Evolutionary conservation across 495 filamentous ascomycete genomes (phyloP).

Genomic region (Entonaema liquescens): DNA sequence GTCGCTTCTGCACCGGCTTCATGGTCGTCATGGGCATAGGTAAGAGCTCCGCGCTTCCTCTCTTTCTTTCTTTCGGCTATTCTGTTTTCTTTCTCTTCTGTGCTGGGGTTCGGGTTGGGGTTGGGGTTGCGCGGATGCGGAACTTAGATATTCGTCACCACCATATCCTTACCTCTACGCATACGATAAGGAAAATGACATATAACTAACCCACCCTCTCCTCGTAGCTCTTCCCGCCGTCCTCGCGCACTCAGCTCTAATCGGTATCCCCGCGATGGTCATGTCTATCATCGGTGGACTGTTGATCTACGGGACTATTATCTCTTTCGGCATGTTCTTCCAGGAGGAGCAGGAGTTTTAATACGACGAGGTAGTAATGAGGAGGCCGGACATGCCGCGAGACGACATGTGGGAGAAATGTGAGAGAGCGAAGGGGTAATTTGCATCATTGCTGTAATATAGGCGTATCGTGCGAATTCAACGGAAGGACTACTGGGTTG

Average conservation of each 20-base stretch:
- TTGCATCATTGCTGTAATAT: constrained; percentile 31
- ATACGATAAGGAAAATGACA: neutral
- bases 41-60: constrained; percentile 58
- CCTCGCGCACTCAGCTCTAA: constrained; percentile 84
- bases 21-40: constrained; percentile 98
- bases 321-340: constrained; percentile 98
- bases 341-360: constrained; percentile 89
- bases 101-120: neutral
- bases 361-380: neutral
- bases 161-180: neutral
- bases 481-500: constrained; percentile 25
- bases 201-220: constrained; percentile 2
- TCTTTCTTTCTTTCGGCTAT: too few species aligned
- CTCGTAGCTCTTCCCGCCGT: constrained; percentile 83
- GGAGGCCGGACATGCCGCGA: neutral
- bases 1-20: constrained; percentile 93
- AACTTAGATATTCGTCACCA: neutral
- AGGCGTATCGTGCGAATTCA: constrained; percentile 30
- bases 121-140: neutral
- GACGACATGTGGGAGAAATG: neutral
- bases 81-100: neutral
- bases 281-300: constrained; percentile 94
- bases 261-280: constrained; percentile 84
- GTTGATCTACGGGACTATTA: constrained; percentile 97
- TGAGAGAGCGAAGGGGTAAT: constrained; percentile 2